Evolutionary conservation across 331 rosid genomes (phyloP).

Genomic region (Prunus yedoensis): DNA sequence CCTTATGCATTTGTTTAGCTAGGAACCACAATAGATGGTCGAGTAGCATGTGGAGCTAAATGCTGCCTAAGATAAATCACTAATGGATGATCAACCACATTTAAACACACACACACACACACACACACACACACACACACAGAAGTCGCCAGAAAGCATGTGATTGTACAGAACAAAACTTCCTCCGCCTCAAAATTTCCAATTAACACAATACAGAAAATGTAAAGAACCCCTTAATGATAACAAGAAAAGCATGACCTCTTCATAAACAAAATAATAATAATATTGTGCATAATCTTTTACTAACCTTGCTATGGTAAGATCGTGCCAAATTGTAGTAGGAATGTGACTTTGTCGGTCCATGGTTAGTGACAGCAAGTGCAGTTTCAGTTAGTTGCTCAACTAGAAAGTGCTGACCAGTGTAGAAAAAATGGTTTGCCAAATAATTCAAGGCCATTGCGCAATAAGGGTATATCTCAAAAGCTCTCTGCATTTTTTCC

Average conservation of each 20-base stretch:
- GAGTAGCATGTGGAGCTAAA: neutral
- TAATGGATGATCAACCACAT: neutral
- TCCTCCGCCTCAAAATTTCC: neutral
- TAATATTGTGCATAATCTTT: conserved; percentile 16
- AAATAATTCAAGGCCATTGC: conserved; percentile 97
- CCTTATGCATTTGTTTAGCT: neutral
- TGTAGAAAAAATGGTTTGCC: conserved; percentile 98
- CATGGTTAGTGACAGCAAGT: conserved; percentile 93
- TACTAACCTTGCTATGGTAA: conserved; percentile 92
- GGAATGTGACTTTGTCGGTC: conserved; percentile 94
- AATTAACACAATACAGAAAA: conserved; percentile 3
- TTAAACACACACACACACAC: neutral
- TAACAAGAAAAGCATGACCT: neutral
- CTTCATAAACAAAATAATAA: neutral
- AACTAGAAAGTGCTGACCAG: conserved; percentile 95
- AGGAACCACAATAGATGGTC: neutral
- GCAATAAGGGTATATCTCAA: conserved; percentile 94
- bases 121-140: neutral
- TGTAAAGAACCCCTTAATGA: neutral
- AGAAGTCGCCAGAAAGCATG: neutral
- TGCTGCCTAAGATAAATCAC: neutral
- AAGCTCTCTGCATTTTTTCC: conserved; percentile 93
- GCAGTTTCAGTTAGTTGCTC: conserved; percentile 99
- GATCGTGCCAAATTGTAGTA: conserved; percentile 97
- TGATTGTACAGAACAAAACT: neutral